Base-by-base conservation (phyloP, 108 stramenopile genomes). In the Cyclostephanos tholiformis region DNA sequence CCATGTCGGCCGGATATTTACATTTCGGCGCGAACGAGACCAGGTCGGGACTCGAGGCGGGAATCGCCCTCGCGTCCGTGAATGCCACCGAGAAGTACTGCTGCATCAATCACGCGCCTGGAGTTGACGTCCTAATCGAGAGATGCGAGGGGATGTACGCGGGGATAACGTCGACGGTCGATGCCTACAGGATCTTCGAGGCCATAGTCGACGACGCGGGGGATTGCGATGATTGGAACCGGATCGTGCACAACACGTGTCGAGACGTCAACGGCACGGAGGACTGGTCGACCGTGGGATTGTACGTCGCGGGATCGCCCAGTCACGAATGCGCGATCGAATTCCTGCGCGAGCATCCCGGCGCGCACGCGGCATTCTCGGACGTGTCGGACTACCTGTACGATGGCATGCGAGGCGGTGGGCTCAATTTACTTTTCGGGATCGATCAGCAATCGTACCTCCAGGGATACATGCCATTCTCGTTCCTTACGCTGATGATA, bases 381-480 rank as follows among this genome's bases (percentile, higher is more conserved):
- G 53, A 55, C 26, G 53, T 55, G 3, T 55, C 53, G 12, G 53
- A 55, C 0, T 25, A 55, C 26, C 1, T 55, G 25, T 55, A 55
- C 13, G 53, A 55, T 8, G 53, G 53, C 9, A 1, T 55, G 23
- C 23, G 26, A 25, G 53, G 26, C 16, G 16, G 0, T 14, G 53
- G 53, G 4, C 23, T 55, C 2, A 55, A 55, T 23, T 6, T 55
- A 26, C 53, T 55, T 8, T 55, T 55, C 26, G 53, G 53, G 23
- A 55, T 55, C 23, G 53, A 55, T 27, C 53, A 55, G 12, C 53
- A 55, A 20, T 9, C 25, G 26, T 55, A 55, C 53, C 53, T 55
- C 12, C 53, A 55, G 26, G 53, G 53, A 16, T 55, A 55, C 14
- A 16, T 55, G 53, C 53, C 53, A 25, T 55, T 55, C 53, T 55